phyloP scores from a whole-genome alignment of 257 asterid genomes.

The Solanum stenotomum region DNA sequence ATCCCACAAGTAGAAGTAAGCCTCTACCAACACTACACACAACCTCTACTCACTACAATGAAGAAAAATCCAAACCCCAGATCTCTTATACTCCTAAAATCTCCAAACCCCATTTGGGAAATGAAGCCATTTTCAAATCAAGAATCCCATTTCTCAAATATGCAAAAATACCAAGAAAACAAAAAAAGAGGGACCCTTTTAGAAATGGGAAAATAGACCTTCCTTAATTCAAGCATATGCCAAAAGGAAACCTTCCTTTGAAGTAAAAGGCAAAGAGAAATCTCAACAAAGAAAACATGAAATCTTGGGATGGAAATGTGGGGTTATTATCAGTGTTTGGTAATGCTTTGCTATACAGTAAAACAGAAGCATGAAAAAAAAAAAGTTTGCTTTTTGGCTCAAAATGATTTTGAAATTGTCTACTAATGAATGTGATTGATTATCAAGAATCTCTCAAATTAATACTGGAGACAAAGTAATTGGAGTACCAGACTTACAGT shows the following conservation, averaged over 20 bases:
- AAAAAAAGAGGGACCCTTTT: not conserved
- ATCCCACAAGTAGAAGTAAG: not conserved
- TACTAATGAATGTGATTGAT: constrained; percentile 1
- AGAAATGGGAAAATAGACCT: not conserved
- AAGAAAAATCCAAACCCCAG: not conserved
- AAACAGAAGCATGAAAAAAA: not conserved
- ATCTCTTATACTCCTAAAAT: not conserved
- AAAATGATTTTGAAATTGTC: not conserved
- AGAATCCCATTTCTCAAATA: not conserved
- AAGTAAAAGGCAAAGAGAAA: not conserved
- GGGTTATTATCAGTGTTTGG: constrained; percentile 3
- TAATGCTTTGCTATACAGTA: not conserved
- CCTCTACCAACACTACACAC: not conserved
- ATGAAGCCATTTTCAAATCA: not conserved
- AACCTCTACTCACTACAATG: not conserved
- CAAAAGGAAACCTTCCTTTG: constrained; percentile 2
- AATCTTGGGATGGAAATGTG: not conserved
- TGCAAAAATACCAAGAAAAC: not conserved
- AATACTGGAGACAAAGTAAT: not conserved
- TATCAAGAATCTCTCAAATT: not conserved
- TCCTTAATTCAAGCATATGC: not conserved
- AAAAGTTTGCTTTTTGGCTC: not conserved
- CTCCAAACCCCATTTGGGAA: not conserved
- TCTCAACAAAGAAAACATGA: not conserved
- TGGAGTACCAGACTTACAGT: not conserved